These are phyloP conservation scores for Penicillium concentricum DNA, from an alignment of 2,329 filamentous ascomycete species.

Conservation along the genomic window DNA sequence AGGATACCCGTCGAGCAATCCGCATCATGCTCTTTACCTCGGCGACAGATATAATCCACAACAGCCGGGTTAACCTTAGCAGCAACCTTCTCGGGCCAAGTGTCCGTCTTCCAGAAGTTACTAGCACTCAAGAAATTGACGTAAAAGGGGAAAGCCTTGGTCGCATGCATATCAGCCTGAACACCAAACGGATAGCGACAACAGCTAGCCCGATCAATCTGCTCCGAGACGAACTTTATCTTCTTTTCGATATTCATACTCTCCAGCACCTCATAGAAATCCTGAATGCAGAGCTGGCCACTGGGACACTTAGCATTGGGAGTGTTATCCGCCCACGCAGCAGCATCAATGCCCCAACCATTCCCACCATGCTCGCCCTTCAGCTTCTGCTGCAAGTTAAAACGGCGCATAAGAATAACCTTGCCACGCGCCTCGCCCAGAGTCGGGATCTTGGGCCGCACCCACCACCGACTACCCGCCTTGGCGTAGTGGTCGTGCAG, in stretches of 20 bases:
- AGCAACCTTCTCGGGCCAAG: slow-evolving; percentile 93
- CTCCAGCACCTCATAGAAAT: slow-evolving; percentile 87
- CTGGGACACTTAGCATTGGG: slow-evolving; percentile 68
- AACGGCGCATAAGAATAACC: slow-evolving; percentile 81
- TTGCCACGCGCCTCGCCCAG: slow-evolving; percentile 78
- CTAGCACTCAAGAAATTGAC: slow-evolving; percentile 88
- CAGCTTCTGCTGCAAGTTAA: slow-evolving; percentile 58
- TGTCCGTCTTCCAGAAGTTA: slow-evolving; percentile 89
- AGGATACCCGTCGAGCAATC: slow-evolving; percentile 83
- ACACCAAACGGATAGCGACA: slow-evolving; percentile 47
- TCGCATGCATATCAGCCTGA: slow-evolving; percentile 42
- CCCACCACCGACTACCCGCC: slow-evolving; percentile 69
- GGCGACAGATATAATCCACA: slow-evolving; percentile 58
- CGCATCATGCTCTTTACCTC: slow-evolving; percentile 55
- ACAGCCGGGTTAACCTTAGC: slow-evolving; percentile 79
- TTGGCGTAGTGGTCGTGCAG: slow-evolving; percentile 69
- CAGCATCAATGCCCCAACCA: slow-evolving; percentile 60
- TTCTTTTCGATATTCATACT: slow-evolving; percentile 76
- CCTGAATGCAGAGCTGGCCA: slow-evolving; percentile 80
- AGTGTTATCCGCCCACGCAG: slow-evolving; percentile 83
- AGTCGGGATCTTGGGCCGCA: slow-evolving; percentile 70
- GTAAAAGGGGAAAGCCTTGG: slow-evolving; percentile 64
- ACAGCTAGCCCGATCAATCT: slow-evolving; percentile 69
- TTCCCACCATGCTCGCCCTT: slow-evolving; percentile 47
- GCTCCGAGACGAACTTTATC: slow-evolving; percentile 68